Conservation (phyloP, 495 filamentous ascomycete species). For the Penicillium coffeae region DNA sequence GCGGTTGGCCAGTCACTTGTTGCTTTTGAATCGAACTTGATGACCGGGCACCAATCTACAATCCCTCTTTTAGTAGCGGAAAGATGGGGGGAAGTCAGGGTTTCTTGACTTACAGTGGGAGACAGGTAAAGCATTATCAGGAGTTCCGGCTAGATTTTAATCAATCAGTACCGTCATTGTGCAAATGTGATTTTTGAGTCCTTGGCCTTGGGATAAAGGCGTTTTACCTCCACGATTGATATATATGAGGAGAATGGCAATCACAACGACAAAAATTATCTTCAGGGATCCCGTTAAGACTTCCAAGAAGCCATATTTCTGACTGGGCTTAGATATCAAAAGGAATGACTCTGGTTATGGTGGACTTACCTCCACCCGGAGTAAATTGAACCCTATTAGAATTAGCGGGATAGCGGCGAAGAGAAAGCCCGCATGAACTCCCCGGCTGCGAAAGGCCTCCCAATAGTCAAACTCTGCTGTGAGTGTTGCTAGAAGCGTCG, state of each 20-base stretch:
- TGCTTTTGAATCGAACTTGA: conserved; percentile 20
- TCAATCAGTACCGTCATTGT: no score
- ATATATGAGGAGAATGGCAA: conserved; percentile 27
- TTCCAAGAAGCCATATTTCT: conserved; percentile 40
- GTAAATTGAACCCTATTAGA: conserved; percentile 32
- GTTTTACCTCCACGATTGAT: conserved; percentile 23
- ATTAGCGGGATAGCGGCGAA: conserved; percentile 27
- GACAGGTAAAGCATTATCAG: no score
- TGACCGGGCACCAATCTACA: conserved; percentile 5
- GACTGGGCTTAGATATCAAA: not conserved
- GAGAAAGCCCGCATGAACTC: conserved; percentile 25
- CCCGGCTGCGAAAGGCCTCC: conserved; percentile 14
- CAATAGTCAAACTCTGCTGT: conserved; percentile 39
- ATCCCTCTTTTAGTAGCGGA: no score
- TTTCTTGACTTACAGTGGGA: no score
- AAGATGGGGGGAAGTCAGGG: no score
- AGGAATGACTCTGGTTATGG: not conserved
- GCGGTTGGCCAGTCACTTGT: conserved; percentile 25
- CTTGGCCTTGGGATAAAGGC: no score
- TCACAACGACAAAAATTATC: conserved; percentile 25
- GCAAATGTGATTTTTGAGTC: no score
- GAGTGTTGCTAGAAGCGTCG: conserved; percentile 34
- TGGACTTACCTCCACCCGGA: conserved; percentile 28
- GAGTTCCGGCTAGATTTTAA: no score
- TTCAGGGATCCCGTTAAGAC: conserved; percentile 36